These are phyloP conservation scores for Leucosporidium yakuticum DNA, from an alignment of 768 basidiomycete species.

Conservation along the genomic window DNA sequence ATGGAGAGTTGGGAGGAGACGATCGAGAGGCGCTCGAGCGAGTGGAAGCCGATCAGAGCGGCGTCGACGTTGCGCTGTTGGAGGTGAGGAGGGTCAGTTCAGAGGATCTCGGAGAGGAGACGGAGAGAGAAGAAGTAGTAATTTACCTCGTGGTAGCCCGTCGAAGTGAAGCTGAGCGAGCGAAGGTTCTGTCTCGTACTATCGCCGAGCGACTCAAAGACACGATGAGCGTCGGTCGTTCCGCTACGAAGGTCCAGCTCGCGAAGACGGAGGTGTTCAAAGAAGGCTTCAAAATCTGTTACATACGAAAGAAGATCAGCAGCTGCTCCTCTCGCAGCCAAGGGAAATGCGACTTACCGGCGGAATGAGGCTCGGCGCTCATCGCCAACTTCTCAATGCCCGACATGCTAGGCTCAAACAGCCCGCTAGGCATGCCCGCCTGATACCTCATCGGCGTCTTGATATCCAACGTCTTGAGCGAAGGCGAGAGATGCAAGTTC, in stretches of 20 bases:
- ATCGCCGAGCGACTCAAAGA: background rate
- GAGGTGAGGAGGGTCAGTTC: background rate
- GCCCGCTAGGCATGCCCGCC: background rate
- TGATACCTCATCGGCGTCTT: conserved; percentile 3
- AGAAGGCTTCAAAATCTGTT: conserved; percentile 2
- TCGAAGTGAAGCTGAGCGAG: background rate
- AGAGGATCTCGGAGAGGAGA: background rate
- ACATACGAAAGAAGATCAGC: background rate
- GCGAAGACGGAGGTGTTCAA: background rate
- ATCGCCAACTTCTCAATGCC: background rate
- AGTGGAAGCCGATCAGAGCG: background rate
- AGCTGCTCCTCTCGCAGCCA: too few species aligned
- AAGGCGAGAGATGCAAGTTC: background rate
- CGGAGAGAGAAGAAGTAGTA: background rate
- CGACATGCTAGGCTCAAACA: background rate
- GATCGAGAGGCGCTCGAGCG: background rate
- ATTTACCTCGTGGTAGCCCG: background rate
- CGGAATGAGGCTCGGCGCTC: conserved; percentile 3
- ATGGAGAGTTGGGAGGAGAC: background rate
- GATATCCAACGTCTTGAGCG: background rate
- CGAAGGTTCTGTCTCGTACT: background rate
- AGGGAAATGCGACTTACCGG: background rate
- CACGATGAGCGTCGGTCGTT: background rate
- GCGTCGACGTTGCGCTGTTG: conserved; percentile 1
- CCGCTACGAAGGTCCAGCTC: conserved; percentile 6